Base-by-base conservation (phyloP, 2,329 filamentous ascomycete species). In the Trichoderma pleuroti region DNA sequence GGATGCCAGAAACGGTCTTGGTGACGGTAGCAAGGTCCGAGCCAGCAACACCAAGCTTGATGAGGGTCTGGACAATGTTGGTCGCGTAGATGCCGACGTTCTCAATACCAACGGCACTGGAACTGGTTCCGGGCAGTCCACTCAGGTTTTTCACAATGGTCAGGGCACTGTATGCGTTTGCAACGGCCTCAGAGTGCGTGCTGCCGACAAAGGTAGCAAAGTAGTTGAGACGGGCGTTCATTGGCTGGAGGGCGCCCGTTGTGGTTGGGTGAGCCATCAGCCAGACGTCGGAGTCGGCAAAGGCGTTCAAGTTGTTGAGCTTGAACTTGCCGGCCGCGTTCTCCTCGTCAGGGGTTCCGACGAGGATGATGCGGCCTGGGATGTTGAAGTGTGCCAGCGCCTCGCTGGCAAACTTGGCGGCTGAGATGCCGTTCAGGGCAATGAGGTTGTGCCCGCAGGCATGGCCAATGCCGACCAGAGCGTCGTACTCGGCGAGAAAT, bases 401-500 rank as follows among this genome's bases (percentile, higher is more conserved):
- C 52, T 71, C 36, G 24, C 70, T 70, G 21, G 70, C 49, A 18
- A 73, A 60, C 7, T 59, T 72, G 7, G 73, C 73, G 8, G 68
- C 69, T 6, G 67, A 32, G 12, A 74, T 74, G 54, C 68, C 73
- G 21, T 74, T 73, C 14, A 72, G 52, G 8, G 68, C 72, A 26
- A 74, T 74, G 52, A 71, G 70, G 36, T 74, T 73, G 30, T 74
- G 73, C 9, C 72, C 73, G 21, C 73, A 73, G 3, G 73, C 73
- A 70, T 74, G 72, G 30, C 73, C 72, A 11, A 74, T 65, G 4
- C 56, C 70, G 0, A 63, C 68, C 30, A 74, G 52, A 18, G 73
- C 73, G 39, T 74, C 73, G n/a, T 72, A 74, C 67, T 74, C 73
- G 18, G 72, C 72, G 14, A 72, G 46, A 24, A 73, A 70, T 10